Conservation (phyloP, 805 yeast genomes). For the Nakazawaea holstii region DNA sequence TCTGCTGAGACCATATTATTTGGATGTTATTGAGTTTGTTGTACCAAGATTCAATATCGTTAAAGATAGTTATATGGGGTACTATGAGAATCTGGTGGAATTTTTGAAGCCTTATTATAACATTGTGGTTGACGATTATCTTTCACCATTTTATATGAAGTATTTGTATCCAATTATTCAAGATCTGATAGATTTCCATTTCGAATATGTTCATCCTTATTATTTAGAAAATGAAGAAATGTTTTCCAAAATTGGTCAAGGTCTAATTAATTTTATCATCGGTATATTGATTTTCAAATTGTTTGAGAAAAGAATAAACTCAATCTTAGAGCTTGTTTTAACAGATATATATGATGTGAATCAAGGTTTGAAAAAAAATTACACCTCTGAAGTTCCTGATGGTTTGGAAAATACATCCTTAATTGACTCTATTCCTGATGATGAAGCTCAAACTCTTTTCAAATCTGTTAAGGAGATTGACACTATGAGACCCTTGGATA, state of each 20-base stretch:
- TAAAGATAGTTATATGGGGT: background rate
- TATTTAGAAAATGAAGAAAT: background rate
- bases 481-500: constrained; percentile 7
- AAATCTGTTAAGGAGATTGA: background rate
- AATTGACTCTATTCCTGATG: background rate
- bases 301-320: background rate
- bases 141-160: background rate
- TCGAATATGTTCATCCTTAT: constrained; percentile 1
- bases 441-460: background rate
- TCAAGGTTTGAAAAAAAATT: constrained; percentile 4
- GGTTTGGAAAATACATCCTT: background rate
- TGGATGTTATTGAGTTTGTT: background rate
- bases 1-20: constrained; percentile 2
- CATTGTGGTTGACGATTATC: background rate
- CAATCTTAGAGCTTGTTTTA: background rate
- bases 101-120: background rate
- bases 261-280: background rate
- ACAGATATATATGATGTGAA: constrained; percentile 5
- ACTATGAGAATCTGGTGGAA: background rate
- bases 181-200: background rate
- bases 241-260: background rate
- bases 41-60: background rate
- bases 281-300: constrained; percentile 6
- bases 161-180: background rate
- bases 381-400: constrained; percentile 3